phyloP scores from a whole-genome alignment of 148 eudicot species.

The Limonium bicolor region DNA sequence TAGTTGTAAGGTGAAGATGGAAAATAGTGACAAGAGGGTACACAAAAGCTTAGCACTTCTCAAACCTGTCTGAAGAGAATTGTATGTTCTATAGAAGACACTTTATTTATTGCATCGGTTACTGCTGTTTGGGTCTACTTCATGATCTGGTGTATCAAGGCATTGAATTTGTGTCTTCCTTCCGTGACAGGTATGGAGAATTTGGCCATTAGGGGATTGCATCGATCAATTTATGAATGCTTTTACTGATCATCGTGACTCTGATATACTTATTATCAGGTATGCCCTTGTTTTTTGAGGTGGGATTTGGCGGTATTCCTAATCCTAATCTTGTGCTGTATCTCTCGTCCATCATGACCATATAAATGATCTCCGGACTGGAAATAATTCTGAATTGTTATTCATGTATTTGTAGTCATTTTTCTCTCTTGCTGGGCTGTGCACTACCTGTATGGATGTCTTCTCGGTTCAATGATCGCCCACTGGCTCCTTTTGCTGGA shows the following conservation, averaged over 20 bases:
- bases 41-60: not conserved
- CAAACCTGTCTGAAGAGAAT: not conserved
- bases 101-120: not conserved
- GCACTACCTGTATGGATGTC: conserved; percentile 97
- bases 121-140: not conserved
- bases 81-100: not conserved
- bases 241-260: conserved; percentile 96
- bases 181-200: conserved; percentile 89
- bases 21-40: not conserved
- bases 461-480: conserved; percentile 87
- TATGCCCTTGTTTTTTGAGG: conserved; percentile 8
- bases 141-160: not conserved
- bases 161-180: conserved; percentile 1
- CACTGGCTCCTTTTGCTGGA: conserved; percentile 98
- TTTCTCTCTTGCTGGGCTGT: conserved; percentile 92
- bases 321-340: too few species aligned
- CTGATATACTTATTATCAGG: conserved; percentile 92
- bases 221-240: conserved; percentile 94
- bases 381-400: not conserved
- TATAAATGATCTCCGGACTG: not conserved
- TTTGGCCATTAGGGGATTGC: conserved; percentile 80
- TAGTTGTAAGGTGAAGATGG: not conserved
- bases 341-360: not conserved
- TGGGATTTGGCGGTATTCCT: too few species aligned
- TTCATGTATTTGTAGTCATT: conserved; percentile 43